These are phyloP conservation scores for Heterococcus sp. DNA, from an alignment of 108 stramenopile genomes.

Conservation along the genomic window DNA sequence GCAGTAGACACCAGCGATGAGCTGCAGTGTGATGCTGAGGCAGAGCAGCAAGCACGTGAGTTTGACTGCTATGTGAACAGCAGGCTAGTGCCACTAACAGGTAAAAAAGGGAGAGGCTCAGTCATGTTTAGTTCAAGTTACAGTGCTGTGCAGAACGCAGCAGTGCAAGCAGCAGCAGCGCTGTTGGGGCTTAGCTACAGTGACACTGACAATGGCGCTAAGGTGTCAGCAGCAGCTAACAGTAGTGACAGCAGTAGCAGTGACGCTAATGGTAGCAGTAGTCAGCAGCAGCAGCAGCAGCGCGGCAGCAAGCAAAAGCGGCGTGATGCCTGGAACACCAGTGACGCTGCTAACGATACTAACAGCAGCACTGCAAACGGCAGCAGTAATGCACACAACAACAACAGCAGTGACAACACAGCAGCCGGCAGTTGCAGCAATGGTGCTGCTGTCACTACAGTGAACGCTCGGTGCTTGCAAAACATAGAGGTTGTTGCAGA, in stretches of 20 bases:
- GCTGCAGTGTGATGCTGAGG: too few relatives aligned
- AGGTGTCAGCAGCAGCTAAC: neutral
- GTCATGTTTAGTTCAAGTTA: neutral
- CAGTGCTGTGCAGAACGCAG: neutral
- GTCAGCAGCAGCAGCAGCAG: neutral
- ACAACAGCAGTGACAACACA: neutral
- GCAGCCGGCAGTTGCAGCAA: neutral
- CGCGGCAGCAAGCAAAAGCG: neutral
- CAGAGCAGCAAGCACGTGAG: too few relatives aligned
- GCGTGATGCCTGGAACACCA: neutral
- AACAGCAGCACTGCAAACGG: neutral
- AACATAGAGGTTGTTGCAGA: slow-evolving; percentile 5
- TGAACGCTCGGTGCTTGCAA: neutral
- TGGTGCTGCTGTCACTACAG: too few relatives aligned
- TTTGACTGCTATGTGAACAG: neutral
- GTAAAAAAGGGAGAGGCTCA: neutral
- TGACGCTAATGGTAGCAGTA: neutral
- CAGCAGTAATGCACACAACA: neutral
- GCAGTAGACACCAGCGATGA: neutral
- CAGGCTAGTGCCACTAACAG: neutral
- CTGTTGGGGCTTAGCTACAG: neutral
- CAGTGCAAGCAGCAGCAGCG: neutral
- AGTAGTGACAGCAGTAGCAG: neutral
- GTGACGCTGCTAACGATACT: too few relatives aligned
- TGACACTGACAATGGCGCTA: neutral